Base-by-base conservation (phyloP, 140 eudicot genomes). In the Ambrosia hybrid region DNA sequence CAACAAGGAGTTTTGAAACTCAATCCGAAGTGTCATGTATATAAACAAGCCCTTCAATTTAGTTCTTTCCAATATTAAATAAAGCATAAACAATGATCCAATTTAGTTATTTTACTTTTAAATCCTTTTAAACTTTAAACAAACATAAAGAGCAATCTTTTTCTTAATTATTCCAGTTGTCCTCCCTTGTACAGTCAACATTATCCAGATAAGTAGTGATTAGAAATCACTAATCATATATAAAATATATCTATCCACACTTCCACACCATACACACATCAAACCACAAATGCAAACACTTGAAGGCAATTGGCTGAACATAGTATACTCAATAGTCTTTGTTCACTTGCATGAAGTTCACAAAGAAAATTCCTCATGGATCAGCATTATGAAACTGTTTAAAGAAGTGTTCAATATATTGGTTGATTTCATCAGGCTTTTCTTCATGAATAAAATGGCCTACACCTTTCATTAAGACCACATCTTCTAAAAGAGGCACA, bases 401-500 rank as follows among this genome's bases (percentile, higher is more conserved):
- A 62, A 87, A 30, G 79, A 82, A 87, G 11, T 78, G 71, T 38
- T 21, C 77, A 43, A 87, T 87, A 60, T 82, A 79, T 37, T 72
- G 56, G 83, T 82, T 87, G 52, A 87, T 77, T 77, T 79, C 86
- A 58, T 79, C 85, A 63, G 90, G 81, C 43, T 77, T 84, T 66
- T 84, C 90, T 78, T 87, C 73, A 3, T 87, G 85, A 63, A 84
- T 11, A 73, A 82, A 84, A 74, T 87, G 94, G 6, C 66, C 82
- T 2, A 78, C 87, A 33, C 87, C 94, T 77, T 82, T 46, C 70
- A 87, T 16, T 52, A 87, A 80, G 51, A 84, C 77, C 0, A 76
- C 82, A 37, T 87, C 94, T 76, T 87, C 80, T 53, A 87, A 59
- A 70, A 82, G 68, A 13, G 89, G 90, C 71, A 84, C 90, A 55